Percentiles rank a stretch among this genome's conserved stretches.
phyloP scores from a whole-genome alignment of 208 protist species.

The Angomonas deanei region DNA sequence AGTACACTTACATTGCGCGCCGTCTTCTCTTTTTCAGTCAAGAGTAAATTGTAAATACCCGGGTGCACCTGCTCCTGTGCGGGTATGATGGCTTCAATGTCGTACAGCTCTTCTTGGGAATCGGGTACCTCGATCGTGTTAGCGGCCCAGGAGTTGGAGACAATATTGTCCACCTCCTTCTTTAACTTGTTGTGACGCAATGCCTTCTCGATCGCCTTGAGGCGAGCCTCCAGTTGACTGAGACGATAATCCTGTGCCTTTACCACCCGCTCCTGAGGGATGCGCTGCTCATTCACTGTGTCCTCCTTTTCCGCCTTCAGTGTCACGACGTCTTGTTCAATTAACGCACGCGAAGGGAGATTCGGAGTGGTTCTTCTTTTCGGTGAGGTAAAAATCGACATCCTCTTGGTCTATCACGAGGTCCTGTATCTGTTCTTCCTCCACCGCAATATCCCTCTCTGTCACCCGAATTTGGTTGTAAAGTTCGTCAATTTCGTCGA shows the following conservation, averaged over 20 bases:
- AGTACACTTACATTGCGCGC: constrained; percentile 60
- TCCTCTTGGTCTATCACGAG: constrained; percentile 39
- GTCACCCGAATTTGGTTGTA: constrained; percentile 80
- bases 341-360: constrained; percentile 36
- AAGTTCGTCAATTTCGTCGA: constrained; percentile 62
- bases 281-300: constrained; percentile 46
- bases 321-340: constrained; percentile 49
- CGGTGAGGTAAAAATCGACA: constrained; percentile 44
- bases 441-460: constrained; percentile 53
- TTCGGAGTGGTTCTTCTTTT: constrained; percentile 21
- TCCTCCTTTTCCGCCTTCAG: constrained; percentile 51
- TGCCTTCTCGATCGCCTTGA: constrained; percentile 52
- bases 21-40: constrained; percentile 68
- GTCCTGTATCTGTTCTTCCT: constrained; percentile 43
- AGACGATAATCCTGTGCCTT: constrained; percentile 86
- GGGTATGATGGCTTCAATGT: constrained; percentile 78
- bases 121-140: constrained; percentile 34
- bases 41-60: constrained; percentile 77
- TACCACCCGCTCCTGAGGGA: constrained; percentile 75
- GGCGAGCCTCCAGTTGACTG: constrained; percentile 61
- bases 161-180: constrained; percentile 46
- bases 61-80: constrained; percentile 81
- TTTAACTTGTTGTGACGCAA: constrained; percentile 58
- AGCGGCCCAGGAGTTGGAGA: constrained; percentile 48
- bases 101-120: constrained; percentile 52